Evolutionary conservation across 805 yeast genomes (phyloP).

Genomic region (Saccharomycopsis lassenensis): DNA sequence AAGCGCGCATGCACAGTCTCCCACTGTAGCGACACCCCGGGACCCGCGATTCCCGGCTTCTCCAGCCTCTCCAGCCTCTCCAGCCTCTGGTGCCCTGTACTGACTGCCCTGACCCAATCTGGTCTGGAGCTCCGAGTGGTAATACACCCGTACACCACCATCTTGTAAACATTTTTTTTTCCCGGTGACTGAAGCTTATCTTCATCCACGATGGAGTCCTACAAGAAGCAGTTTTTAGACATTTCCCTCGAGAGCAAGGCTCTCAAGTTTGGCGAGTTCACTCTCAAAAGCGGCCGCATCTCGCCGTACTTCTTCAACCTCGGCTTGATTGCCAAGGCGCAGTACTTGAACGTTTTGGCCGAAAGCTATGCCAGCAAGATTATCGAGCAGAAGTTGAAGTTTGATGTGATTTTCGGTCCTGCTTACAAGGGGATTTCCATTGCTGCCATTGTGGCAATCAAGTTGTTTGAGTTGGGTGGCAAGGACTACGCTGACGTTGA

Average conservation of each 20-base stretch:
- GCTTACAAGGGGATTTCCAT: constrained; percentile 97
- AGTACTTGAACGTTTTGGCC: constrained; percentile 68
- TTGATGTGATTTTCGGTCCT: constrained; percentile 91
- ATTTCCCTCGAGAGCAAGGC: constrained; percentile 76
- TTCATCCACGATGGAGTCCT: constrained; percentile 28
- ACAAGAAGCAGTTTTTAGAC: constrained; percentile 62
- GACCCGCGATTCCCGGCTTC: too few species aligned
- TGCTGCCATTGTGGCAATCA: constrained; percentile 87
- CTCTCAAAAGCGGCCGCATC: constrained; percentile 80
- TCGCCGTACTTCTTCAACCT: constrained; percentile 96
- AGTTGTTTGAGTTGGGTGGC: constrained; percentile 75
- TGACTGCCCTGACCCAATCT: too few species aligned
- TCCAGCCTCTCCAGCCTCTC: too few species aligned
- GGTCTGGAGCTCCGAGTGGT: too few species aligned
- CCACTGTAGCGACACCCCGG: too few species aligned
- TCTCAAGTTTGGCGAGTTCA: constrained; percentile 77
- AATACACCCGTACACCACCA: too few species aligned
- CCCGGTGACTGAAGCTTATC: too few species aligned
- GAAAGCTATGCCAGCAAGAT: constrained; percentile 84
- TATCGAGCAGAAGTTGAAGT: constrained; percentile 67
- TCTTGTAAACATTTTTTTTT: too few species aligned
- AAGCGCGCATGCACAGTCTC: constrained; percentile 13
- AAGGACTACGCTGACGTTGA: constrained; percentile 55
- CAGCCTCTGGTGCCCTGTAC: too few species aligned
- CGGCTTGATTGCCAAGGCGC: constrained; percentile 82